A percentile compares a stretch with the other conserved stretches of the same genome.
phyloP scores from a whole-genome alignment of 495 filamentous ascomycete species.

The Penicillium dipodomyicola region DNA sequence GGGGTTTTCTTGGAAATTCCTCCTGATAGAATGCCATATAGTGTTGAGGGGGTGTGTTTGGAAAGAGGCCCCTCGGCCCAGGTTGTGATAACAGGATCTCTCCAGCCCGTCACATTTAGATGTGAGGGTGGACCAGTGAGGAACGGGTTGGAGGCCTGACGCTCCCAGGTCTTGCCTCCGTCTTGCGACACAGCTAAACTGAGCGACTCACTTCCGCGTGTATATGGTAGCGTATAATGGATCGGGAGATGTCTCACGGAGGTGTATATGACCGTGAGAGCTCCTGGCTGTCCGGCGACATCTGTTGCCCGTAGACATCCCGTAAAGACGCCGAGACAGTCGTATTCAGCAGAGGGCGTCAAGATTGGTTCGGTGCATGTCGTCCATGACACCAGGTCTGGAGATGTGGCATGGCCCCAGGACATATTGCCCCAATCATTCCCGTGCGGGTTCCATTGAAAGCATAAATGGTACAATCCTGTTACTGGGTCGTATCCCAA shows the following conservation, averaged over 20 bases:
- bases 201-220: constrained; percentile 48
- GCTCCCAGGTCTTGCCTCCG: constrained; percentile 49
- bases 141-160: constrained; percentile 50
- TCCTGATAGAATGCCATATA: constrained; percentile 52
- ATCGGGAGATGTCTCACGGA: constrained; percentile 52
- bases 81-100: constrained; percentile 51
- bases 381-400: constrained; percentile 44
- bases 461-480: constrained; percentile 41
- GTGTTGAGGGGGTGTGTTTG: constrained; percentile 23
- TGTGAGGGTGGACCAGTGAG: constrained; percentile 43
- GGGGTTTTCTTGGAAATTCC: constrained; percentile 50
- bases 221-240: constrained; percentile 47
- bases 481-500: constrained; percentile 52
- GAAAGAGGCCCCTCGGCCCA: constrained; percentile 45
- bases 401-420: constrained; percentile 44
- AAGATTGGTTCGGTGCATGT: constrained; percentile 35
- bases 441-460: constrained; percentile 48
- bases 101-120: constrained; percentile 52
- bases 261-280: constrained; percentile 51
- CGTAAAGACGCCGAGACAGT: constrained; percentile 52
- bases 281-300: constrained; percentile 40
- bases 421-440: constrained; percentile 49
- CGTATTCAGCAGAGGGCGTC: constrained; percentile 42
- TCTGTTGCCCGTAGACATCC: constrained; percentile 49
- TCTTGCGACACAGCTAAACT: constrained; percentile 49